These are phyloP conservation scores for Trypanosoma melophagium DNA, from an alignment of 208 protist genomes.

Conservation along the genomic window DNA sequence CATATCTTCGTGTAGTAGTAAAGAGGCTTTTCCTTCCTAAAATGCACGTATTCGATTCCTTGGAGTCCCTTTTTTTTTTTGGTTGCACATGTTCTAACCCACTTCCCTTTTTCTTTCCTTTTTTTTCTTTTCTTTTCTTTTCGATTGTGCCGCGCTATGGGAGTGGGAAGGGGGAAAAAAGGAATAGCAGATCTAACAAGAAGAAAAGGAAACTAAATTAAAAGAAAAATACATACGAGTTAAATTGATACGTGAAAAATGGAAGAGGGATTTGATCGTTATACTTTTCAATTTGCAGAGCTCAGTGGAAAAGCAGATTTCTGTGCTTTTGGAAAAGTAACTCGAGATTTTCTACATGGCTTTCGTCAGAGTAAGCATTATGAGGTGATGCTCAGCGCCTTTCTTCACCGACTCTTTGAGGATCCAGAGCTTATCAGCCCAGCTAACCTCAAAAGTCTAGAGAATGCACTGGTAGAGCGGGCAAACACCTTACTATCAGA, in stretches of 20 bases:
- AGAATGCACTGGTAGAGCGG: conserved; percentile 43
- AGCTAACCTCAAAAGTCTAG: conserved; percentile 44
- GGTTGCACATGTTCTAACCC: conserved; percentile 6
- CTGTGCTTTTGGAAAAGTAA: conserved; percentile 65
- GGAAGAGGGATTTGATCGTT: conserved; percentile 37
- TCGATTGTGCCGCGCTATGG: not conserved
- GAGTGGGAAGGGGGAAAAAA: not conserved
- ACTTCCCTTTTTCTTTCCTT: conserved; percentile 5
- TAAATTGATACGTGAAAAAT: conserved; percentile 7
- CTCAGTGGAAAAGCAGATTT: conserved; percentile 54
- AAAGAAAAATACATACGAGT: not conserved
- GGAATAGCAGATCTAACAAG: not conserved
- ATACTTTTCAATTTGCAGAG: conserved; percentile 80
- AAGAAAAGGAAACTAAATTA: not conserved
- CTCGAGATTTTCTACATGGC: conserved; percentile 55
- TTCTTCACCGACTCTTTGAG: conserved; percentile 43
- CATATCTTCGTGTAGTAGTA: too few species aligned
- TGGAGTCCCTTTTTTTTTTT: too few species aligned
- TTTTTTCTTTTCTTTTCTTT: conserved; percentile 13
- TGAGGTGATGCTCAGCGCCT: conserved; percentile 51
- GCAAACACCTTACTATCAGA: conserved; percentile 60
- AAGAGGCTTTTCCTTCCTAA: too few species aligned
- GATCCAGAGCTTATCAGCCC: conserved; percentile 36
- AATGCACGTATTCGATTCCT: too few species aligned
- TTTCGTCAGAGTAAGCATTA: conserved; percentile 56